Evolutionary conservation across 176 grass and related monocot species (phyloP).

Genomic region (Musa acuminata): DNA sequence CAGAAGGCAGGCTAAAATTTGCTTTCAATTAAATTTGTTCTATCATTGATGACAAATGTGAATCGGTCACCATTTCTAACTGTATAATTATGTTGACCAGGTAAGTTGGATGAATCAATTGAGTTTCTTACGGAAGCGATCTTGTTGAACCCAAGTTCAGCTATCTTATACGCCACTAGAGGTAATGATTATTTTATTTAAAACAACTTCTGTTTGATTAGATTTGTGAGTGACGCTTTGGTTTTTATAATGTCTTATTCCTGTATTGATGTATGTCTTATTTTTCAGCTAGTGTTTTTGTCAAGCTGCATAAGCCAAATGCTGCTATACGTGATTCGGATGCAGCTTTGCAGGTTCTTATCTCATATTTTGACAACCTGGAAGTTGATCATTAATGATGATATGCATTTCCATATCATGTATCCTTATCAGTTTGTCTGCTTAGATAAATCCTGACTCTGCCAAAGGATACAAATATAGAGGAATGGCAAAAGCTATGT

Average conservation of each 20-base stretch:
- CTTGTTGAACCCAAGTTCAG: constrained; percentile 50
- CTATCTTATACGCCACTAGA: constrained; percentile 63
- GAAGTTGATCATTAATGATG: not conserved
- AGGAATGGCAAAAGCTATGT: constrained; percentile 64
- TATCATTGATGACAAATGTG: not conserved
- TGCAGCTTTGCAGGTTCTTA: constrained; percentile 45
- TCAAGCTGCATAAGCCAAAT: constrained; percentile 50
- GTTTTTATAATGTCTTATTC: not conserved
- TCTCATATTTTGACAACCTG: not conserved
- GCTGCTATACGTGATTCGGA: constrained; percentile 66
- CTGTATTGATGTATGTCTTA: not conserved
- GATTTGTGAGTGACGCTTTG: not conserved
- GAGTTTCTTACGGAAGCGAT: constrained; percentile 43
- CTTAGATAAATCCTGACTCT: constrained; percentile 65
- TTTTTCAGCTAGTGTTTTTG: constrained; percentile 43
- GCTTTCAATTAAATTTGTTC: not conserved
- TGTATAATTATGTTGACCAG: constrained; percentile 12
- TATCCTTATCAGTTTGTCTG: not conserved
- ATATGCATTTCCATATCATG: not conserved
- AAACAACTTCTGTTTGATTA: not conserved
- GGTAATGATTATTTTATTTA: constrained; percentile 19
- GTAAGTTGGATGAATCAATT: constrained; percentile 50
- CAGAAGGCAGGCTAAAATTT: constrained; percentile 26
- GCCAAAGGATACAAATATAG: constrained; percentile 69
- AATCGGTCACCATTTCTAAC: not conserved